Conservation (phyloP, 148 eudicot species). For the Mesembryanthemum crystallinum region DNA sequence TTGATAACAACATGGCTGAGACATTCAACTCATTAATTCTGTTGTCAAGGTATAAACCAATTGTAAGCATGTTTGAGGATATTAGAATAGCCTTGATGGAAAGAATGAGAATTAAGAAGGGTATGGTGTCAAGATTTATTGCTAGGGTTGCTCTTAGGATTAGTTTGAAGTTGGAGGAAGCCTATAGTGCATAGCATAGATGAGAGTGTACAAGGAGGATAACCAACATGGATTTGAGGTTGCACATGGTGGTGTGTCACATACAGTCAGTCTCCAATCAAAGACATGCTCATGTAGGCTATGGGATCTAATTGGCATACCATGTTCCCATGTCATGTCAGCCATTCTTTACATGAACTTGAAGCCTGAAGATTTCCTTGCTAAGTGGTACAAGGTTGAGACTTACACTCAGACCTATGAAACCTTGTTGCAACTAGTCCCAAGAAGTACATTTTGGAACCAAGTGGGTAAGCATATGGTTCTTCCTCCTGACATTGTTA, state of each 20-base stretch:
- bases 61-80: constrained; percentile 1
- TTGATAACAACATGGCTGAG: not conserved
- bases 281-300: not conserved
- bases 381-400: constrained; percentile 6
- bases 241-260: not conserved
- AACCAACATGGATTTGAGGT: constrained; percentile 4
- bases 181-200: not conserved
- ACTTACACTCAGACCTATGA: not conserved
- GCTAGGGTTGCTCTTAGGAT: not conserved
- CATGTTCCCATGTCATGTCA: not conserved
- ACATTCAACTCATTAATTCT: not conserved
- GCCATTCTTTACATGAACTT: not conserved
- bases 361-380: not conserved
- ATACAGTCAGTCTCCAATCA: not conserved
- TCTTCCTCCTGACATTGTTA: not conserved
- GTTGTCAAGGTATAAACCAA: not conserved
- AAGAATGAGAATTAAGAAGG: not conserved
- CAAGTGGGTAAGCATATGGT: not conserved
- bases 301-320: constrained; percentile 2
- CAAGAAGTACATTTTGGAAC: not conserved
- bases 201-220: constrained; percentile 1
- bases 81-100: constrained; percentile 2
- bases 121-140: not conserved
- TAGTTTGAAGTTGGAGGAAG: not conserved
- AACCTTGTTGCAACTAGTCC: not conserved